Evolutionary conservation across 2,329 filamentous ascomycete species (phyloP).

Genomic region (Metarhizium guizhouense): DNA sequence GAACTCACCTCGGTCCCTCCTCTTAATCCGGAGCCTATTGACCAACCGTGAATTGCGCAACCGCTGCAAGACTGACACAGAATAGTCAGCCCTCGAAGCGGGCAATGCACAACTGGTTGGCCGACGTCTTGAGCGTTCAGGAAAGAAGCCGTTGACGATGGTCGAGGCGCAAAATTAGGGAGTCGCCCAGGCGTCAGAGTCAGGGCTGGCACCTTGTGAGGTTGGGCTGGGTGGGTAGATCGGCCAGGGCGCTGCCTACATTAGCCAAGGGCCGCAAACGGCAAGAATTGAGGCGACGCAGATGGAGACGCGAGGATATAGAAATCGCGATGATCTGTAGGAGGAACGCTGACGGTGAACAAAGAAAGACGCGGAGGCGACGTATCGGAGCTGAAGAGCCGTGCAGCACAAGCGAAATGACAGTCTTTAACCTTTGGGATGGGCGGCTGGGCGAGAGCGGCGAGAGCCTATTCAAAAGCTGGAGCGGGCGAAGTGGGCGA

Average conservation of each 20-base stretch:
- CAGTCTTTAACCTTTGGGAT: conserved; percentile 26
- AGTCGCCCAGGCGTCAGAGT: conserved; percentile 1
- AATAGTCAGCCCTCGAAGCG: conserved; percentile 17
- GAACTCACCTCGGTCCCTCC: conserved; percentile 11
- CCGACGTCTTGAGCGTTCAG: conserved; percentile 1
- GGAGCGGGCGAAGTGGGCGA: conserved; percentile 14
- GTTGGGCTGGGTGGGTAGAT: conserved; percentile 4
- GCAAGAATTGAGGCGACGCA: conserved; percentile 1
- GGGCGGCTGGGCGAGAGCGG: conserved; percentile 4
- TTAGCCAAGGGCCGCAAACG: conserved; percentile 8
- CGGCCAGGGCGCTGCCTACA: conserved; percentile 3
- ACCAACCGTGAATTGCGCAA: conserved; percentile 14
- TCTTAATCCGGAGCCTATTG: conserved; percentile 13
- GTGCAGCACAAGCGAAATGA: conserved; percentile 45
- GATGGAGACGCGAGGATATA: conserved; percentile 4
- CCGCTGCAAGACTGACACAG: conserved; percentile 15
- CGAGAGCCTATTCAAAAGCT: conserved; percentile 2
- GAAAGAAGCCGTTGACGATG: conserved; percentile 2
- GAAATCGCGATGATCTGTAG: conserved; percentile 5
- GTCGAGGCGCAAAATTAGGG: conserved; percentile 7
- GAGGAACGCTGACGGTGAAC: conserved; percentile 8
- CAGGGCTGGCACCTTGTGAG: neutral
- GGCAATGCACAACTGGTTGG: conserved; percentile 4
- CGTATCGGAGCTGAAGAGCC: conserved; percentile 37
- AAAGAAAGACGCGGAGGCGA: conserved; percentile 15